phyloP scores from a whole-genome alignment of 2,329 filamentous ascomycete genomes.

The Xylaria sp. region DNA sequence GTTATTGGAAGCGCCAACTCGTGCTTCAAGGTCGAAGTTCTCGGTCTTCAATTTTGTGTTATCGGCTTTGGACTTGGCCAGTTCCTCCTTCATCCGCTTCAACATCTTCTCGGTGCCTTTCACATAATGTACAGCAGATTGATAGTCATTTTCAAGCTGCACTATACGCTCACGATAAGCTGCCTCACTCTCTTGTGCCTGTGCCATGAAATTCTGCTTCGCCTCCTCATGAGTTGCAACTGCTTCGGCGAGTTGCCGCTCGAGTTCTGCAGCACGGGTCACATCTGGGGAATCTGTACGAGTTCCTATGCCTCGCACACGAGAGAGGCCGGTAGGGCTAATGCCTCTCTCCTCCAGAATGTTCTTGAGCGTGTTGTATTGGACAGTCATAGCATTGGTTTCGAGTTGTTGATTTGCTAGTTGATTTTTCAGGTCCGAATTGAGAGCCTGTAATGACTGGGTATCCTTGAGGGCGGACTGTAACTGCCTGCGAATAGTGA shows the following conservation, averaged over 20 bases:
- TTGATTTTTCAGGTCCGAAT: conserved; percentile 81
- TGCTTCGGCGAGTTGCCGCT: conserved; percentile 81
- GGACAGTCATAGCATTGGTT: conserved; percentile 89
- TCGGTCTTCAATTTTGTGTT: conserved; percentile 84
- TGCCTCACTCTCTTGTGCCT: conserved; percentile 85
- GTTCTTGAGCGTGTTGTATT: conserved; percentile 92
- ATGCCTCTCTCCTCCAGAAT: conserved; percentile 89
- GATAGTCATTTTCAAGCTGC: conserved; percentile 95
- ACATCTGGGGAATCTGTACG: conserved; percentile 81
- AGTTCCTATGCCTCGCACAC: conserved; percentile 75
- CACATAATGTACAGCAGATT: conserved; percentile 96
- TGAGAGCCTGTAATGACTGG: conserved; percentile 79
- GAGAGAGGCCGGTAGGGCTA: conserved; percentile 73
- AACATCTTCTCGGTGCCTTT: conserved; percentile 99
- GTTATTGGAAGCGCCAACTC: conserved; percentile 42
- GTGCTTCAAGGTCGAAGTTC: conserved; percentile 69
- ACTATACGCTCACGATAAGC: conserved; percentile 91
- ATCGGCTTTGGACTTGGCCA: conserved; percentile 88
- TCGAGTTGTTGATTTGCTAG: conserved; percentile 88
- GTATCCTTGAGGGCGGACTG: conserved; percentile 84
- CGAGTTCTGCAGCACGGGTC: conserved; percentile 79
- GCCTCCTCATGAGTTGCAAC: conserved; percentile 85
- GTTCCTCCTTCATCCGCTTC: conserved; percentile 96
- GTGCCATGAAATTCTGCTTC: conserved; percentile 75
- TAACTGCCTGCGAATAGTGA: conserved; percentile 87